Conservation (phyloP, 2,329 filamentous ascomycete species). For the Colletotrichum sp. region DNA sequence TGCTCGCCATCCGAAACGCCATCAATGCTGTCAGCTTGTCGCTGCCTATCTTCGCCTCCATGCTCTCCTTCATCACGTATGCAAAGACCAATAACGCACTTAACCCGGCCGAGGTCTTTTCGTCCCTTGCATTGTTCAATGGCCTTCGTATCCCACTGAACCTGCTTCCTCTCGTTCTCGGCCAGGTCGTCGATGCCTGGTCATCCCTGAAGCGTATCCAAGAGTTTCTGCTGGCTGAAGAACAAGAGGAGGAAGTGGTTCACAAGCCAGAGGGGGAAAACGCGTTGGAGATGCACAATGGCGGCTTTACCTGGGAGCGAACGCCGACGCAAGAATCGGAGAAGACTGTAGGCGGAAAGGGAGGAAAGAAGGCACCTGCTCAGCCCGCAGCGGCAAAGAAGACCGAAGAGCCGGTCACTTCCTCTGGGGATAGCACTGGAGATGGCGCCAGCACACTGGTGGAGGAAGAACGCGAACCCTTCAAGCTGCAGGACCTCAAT, state of each 20-base stretch:
- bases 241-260: constrained; percentile 74
- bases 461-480: constrained; percentile 69
- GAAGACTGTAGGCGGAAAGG: constrained; percentile 42
- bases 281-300: constrained; percentile 74
- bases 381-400: constrained; percentile 30
- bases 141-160: constrained; percentile 89
- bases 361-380: constrained; percentile 48
- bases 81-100: constrained; percentile 71
- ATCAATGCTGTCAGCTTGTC: constrained; percentile 86
- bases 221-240: constrained; percentile 86
- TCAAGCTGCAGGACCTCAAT: constrained; percentile 72
- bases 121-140: constrained; percentile 93
- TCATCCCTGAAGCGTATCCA: constrained; percentile 85
- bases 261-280: constrained; percentile 62
- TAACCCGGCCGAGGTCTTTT: constrained; percentile 82
- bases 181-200: constrained; percentile 88
- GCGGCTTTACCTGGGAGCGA: constrained; percentile 88
- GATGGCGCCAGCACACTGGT: constrained; percentile 61
- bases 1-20: constrained; percentile 83
- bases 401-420: constrained; percentile 33
- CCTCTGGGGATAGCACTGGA: constrained; percentile 48
- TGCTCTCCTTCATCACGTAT: constrained; percentile 91
- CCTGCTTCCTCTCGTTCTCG: constrained; percentile 84
- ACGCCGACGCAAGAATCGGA: constrained; percentile 60
- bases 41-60: constrained; percentile 91